Conservation (phyloP, 1,284 basidiomycete species). For the Cutaneotrichosporon cyanovorans region DNA sequence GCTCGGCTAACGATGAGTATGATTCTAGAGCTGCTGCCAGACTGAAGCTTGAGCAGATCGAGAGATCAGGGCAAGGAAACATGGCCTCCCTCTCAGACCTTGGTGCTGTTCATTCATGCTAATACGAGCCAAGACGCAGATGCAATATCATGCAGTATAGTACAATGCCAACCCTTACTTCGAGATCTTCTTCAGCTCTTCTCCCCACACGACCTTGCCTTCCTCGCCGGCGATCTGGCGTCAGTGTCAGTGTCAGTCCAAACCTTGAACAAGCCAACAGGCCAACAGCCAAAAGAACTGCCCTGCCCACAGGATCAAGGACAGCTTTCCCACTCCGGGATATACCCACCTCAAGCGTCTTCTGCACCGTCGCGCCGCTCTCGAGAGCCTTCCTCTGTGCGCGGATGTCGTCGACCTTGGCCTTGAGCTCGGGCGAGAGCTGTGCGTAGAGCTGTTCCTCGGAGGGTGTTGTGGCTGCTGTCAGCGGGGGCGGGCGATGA, state of each 20-base stretch:
- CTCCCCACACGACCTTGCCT: slow-evolving; percentile 24
- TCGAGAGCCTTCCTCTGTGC: slow-evolving; percentile 23
- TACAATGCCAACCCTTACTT: slow-evolving; percentile 1
- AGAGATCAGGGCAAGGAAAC: no score
- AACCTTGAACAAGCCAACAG: no score
- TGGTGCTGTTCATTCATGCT: no score
- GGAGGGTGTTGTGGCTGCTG: slow-evolving; percentile 31
- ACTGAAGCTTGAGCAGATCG: no score
- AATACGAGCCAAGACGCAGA: no score
- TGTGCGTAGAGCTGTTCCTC: slow-evolving; percentile 41
- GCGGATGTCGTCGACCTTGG: slow-evolving; percentile 38
- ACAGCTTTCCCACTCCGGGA: no score
- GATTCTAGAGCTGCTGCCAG: no score
- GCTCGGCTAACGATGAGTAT: no score
- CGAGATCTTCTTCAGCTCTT: slow-evolving; percentile 9
- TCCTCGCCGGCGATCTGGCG: slow-evolving; percentile 18
- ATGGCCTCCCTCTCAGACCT: no score
- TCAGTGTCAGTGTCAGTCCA: background rate
- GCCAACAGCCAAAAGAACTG: no score
- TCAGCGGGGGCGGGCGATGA: no score
- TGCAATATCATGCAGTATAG: no score
- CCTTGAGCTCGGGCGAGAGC: slow-evolving; percentile 40
- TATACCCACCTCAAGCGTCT: slow-evolving; percentile 10
- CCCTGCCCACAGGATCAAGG: background rate
- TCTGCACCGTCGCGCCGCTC: slow-evolving; percentile 9